A percentile compares a stretch with the other conserved stretches of the same genome.
These are phyloP conservation scores for Eremomyces bilateralis DNA, from an alignment of 495 filamentous ascomycete species.

Conservation along the genomic window DNA sequence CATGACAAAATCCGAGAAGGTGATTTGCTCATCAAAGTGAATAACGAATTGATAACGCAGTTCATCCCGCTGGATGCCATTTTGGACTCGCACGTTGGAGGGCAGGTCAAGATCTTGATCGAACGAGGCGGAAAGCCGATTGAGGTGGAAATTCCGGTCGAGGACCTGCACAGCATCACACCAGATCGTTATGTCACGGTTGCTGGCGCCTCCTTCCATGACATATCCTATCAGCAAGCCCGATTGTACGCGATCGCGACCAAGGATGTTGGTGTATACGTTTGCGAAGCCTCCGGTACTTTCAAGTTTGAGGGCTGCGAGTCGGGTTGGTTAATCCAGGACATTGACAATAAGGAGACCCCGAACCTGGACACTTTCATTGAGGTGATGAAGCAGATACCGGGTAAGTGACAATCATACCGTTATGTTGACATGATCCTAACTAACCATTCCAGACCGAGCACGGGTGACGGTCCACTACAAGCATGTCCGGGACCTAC, in stretches of 20 bases:
- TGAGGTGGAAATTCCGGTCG: conserved; percentile 67
- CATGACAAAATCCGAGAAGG: conserved; percentile 75
- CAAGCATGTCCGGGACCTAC: conserved; percentile 83
- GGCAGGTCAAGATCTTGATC: conserved; percentile 49
- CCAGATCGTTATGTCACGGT: conserved; percentile 91
- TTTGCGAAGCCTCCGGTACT: conserved; percentile 85
- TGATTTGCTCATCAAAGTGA: conserved; percentile 87
- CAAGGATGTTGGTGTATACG: conserved; percentile 56
- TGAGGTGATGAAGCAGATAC: conserved; percentile 72
- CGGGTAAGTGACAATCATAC: conserved; percentile 20
- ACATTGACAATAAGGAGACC: conserved; percentile 76
- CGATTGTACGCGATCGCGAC: conserved; percentile 80
- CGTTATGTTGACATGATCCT: not conserved
- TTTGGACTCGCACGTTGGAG: conserved; percentile 67
- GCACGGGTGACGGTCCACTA: conserved; percentile 82
- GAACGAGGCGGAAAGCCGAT: conserved; percentile 77
- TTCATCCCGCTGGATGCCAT: conserved; percentile 89
- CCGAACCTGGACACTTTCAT: conserved; percentile 76
- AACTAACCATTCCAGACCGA: conserved; percentile 32
- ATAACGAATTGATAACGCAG: conserved; percentile 81
- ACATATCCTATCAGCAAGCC: conserved; percentile 90
- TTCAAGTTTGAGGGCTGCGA: conserved; percentile 83
- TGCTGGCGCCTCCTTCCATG: conserved; percentile 80
- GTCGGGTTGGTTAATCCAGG: conserved; percentile 81
- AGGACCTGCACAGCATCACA: conserved; percentile 83